Base-by-base conservation (phyloP, 2,329 filamentous ascomycete species). In the Penicillium sp. region DNA sequence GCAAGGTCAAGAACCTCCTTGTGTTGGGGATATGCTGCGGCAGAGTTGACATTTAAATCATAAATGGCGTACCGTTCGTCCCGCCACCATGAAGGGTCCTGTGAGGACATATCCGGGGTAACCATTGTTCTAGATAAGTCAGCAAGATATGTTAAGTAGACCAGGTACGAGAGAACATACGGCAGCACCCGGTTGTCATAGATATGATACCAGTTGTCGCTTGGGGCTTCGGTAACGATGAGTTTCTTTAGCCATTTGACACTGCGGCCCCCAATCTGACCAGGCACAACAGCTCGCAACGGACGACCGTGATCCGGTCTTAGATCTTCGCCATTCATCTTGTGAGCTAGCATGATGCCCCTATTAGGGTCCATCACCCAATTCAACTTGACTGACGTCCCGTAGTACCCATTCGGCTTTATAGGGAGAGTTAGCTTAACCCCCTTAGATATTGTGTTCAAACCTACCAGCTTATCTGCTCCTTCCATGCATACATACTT, bases 121-220 rank as follows among this genome's bases (percentile, higher is more conserved):
- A 97, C 84, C 85, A 89, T 93, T 0, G 92, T 96, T 6, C 82
- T 84, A 58, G 17, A 5, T 3, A 9, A 35, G 23, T 54, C 6
- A 63, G 63, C 64, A 26, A 66, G 63, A n/a, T 35, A 59, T 8
- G 8, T 26, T 13, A 51, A 31, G 7, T 4, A 44, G 45, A 17
- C 5, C 19, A 26, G 11, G 2, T 8, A 46, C 3, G 3, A 3
- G 13, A 5, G 13, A 9, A 77, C 81, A 71, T 69, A 84, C 67
- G 93, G 93, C 45, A 97, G 79, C 1, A 97, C 92, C 62, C 92
- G 84, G 73, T 97, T 97, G 75, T 97, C 93, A 76, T 95, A 93
- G 65, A 96, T 92, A 76, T 97, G 93, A 71, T 97, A 97, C 92
- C 92, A 96, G 72, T 96, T 97, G 65, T 94, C 90, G 72, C 92